Percentiles rank a stretch among this genome's conserved stretches.
Conservation (phyloP, 1,139 yeast species). For the Torulaspora globosa region DNA sequence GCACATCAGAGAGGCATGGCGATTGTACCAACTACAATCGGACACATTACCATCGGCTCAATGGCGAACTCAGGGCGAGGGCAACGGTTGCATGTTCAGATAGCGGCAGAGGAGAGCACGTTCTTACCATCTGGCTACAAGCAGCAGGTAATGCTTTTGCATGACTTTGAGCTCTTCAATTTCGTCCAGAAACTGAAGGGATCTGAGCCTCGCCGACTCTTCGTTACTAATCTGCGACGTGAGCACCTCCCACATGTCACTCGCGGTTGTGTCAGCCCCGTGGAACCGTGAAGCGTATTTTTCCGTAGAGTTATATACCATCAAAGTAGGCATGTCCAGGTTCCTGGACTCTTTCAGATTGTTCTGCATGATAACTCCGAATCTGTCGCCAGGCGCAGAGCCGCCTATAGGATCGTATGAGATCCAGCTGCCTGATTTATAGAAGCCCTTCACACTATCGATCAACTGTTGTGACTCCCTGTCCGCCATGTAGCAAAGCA, state of each 20-base stretch:
- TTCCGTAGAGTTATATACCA: constrained; percentile 47
- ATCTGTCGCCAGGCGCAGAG: constrained; percentile 50
- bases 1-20: constrained; percentile 86
- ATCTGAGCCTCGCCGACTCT: constrained; percentile 53
- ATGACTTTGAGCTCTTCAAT: constrained; percentile 76
- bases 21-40: constrained; percentile 62
- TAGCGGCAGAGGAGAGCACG: constrained; percentile 25
- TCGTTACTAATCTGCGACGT: constrained; percentile 50
- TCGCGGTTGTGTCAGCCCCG: constrained; percentile 39
- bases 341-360: constrained; percentile 65
- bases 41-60: constrained; percentile 60
- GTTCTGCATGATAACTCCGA: constrained; percentile 77
- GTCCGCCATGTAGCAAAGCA: constrained; percentile 73
- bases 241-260: constrained; percentile 58
- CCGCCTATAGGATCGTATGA: constrained; percentile 86
- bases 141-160: constrained; percentile 71
- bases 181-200: constrained; percentile 80
- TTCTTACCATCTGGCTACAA: constrained; percentile 34
- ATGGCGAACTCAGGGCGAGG: constrained; percentile 74
- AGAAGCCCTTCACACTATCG: constrained; percentile 37
- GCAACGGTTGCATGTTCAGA: constrained; percentile 64
- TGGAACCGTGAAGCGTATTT: constrained; percentile 44
- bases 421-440: constrained; percentile 42
- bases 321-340: constrained; percentile 62
- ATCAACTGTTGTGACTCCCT: constrained; percentile 53